Evolutionary conservation across 345 rosid genomes (phyloP).

Genomic region (Dipteronia sinensis): DNA sequence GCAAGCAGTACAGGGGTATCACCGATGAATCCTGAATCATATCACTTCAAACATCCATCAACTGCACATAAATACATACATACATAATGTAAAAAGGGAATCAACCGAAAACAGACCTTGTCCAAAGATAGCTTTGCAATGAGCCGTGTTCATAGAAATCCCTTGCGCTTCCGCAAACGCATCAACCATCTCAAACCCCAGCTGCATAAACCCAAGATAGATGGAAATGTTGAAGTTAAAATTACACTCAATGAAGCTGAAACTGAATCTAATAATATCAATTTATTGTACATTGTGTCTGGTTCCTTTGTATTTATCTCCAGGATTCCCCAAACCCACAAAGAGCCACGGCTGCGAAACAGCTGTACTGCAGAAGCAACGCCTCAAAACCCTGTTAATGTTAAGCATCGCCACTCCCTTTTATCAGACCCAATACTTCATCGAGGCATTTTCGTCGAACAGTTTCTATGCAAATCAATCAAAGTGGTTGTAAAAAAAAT

Average conservation of each 20-base stretch:
- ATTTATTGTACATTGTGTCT: conserved; percentile 64
- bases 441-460: conserved; percentile 5
- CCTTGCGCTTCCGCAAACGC: conserved; percentile 65
- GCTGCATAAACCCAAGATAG: conserved; percentile 36
- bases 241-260: conserved; percentile 1
- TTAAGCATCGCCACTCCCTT: background rate
- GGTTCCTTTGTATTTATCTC: conserved; percentile 79
- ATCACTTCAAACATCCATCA: conserved; percentile 11
- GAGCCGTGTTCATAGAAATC: conserved; percentile 46
- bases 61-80: background rate
- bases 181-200: conserved; percentile 83
- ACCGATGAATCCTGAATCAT: conserved; percentile 51
- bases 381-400: conserved; percentile 24
- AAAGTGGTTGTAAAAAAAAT: background rate
- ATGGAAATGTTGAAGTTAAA: background rate
- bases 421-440: background rate
- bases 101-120: conserved; percentile 44
- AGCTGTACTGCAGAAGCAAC: conserved; percentile 51
- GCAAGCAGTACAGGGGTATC: conserved; percentile 63
- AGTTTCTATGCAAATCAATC: background rate
- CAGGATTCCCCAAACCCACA: conserved; percentile 87
- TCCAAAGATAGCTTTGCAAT: conserved; percentile 74
- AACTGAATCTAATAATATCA: background rate
- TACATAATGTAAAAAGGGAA: background rate
- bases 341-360: conserved; percentile 73